Base-by-base conservation (phyloP, 108 stramenopile genomes). In the Thalassiosira profunda region DNA sequence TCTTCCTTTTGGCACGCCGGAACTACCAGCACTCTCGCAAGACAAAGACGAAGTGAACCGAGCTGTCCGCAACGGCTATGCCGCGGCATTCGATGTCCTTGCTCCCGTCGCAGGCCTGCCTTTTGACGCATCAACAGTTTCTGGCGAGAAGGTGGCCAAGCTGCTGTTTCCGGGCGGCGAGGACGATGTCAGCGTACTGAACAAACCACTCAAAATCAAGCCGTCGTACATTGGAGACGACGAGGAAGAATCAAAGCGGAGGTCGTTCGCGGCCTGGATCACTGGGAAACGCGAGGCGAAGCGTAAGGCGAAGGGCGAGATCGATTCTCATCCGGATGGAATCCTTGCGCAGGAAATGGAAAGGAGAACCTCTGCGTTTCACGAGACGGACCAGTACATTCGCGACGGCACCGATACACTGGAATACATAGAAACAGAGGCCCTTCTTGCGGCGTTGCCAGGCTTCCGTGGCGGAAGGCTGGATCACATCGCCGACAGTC, bases 1-100 rank as follows among this genome's bases (percentile, higher is more conserved):
- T 20, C 55, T 74, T 10, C 72, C 72, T 11, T 45, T 41, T 36
- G 67, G 73, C 11, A 67, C 75, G 21, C 57, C 80, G 35, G 80
- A 81, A 37, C 70, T 81, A 1, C 75, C 80, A 4, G 38, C 75
- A 21, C 70, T 81, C 29, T 62, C 69, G 11, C 80, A 81, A 56
- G 80, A 81, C 35, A 76, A 72, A 70, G 75, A 77, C 38, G 80
- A 76, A 54, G 75, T 81, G 14, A 18, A 72, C 4, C 42, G 43
- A 24, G 80, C 80, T 34, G 80, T 81, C 20, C 70, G 80, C 14
- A 26, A 72, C 36, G 80, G 80, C 8, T 81, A 71, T 59, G 80
- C 73, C 46, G 75, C 80, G 26, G 80, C 75, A 12, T 81, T 76
- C 35, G 80, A 81, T 54, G 23, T 77, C 18, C 67, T 81, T 31